Conservation (phyloP, 108 stramenopile genomes). For the Nitzschia palea region DNA sequence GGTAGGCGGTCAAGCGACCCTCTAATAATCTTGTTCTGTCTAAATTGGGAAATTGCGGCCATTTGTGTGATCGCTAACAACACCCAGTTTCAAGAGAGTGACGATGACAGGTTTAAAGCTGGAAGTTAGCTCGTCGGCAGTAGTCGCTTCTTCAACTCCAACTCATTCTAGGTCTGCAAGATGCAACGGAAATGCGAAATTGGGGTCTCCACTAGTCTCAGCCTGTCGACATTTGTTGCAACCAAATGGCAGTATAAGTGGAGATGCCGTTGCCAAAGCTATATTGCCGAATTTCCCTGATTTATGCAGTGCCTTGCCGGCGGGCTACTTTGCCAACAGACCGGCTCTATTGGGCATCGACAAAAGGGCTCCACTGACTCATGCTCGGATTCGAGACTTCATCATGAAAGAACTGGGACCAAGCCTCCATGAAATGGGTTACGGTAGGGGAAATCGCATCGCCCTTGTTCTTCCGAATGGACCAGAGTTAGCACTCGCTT, state of each 20-base stretch:
- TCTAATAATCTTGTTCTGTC: no score
- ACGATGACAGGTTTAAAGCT: no score
- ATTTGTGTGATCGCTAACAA: no score
- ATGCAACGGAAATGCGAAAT: slow-evolving; percentile 5
- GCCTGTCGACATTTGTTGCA: slow-evolving; percentile 43
- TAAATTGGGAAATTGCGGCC: no score
- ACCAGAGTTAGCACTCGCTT: slow-evolving; percentile 49
- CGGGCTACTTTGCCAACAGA: slow-evolving; percentile 23
- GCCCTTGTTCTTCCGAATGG: slow-evolving; percentile 62
- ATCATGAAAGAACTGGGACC: slow-evolving; percentile 41
- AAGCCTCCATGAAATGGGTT: slow-evolving; percentile 38
- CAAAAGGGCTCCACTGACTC: slow-evolving; percentile 33
- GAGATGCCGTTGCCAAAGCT: slow-evolving; percentile 41
- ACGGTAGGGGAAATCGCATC: slow-evolving; percentile 44
- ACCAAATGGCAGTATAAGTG: slow-evolving; percentile 51
- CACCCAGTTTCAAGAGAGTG: no score
- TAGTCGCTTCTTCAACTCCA: no score
- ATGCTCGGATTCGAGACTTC: slow-evolving; percentile 44
- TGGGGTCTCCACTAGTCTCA: slow-evolving; percentile 41
- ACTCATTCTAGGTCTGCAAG: slow-evolving; percentile 5
- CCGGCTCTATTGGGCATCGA: slow-evolving; percentile 31
- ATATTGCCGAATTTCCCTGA: slow-evolving; percentile 49
- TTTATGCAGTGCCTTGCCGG: slow-evolving; percentile 47
- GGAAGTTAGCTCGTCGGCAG: no score
- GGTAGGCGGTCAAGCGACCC: no score